Base-by-base conservation (phyloP, 352 stramenopile genomes). In the Phytopythium boreale region DNA sequence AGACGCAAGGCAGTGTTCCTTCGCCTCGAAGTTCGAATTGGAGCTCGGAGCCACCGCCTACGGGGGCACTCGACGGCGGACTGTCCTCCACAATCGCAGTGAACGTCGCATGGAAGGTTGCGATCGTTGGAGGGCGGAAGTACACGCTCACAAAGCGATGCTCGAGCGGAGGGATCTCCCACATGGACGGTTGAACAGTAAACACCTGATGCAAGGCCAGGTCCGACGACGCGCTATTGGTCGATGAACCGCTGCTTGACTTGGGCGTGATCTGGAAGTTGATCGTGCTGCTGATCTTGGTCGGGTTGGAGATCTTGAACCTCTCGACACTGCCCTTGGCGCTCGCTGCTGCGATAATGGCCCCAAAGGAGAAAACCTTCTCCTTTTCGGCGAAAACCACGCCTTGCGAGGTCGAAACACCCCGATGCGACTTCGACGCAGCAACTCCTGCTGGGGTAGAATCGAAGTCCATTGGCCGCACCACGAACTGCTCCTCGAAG, bases 271-370 rank as follows among this genome's bases (percentile, higher is more conserved):
- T 80, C 19, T 76, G 70, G 66, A 98, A 98, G 27, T 86, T 79
- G 2, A 98, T 88, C 2, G 68, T 87, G 20, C 91, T 91, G n/a
- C 75, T 84, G 41, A 98, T 93, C 79, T 98, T 98, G 60, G 85
- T 98, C n/a, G 89, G 89, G 67, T 98, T 98, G 0, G 85, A 93
- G 41, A 98, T 98, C 68, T 97, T 97, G 64, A 98, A 97, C 2
- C 95, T 77, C 67, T 98, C 95, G 19, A 92, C 76, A 7, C 86
- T 79, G 31, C 90, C 96, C 59, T 95, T 89, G 37, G 77, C 77
- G 59, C 75, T 86, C 5, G 68, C 61, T 2, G 78, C 78, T 11
- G 84, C 78, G 39, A 95, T 80, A 34, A 98, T 77, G 14, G 87
- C 82, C 11, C 89, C 92, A 64, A 97, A 98, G 9, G 78, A 92